Evolutionary conservation across 441 rosid genomes (phyloP), one percentile per base, ranked within the genome.

Genomic region (Gossypium davidsonii): DNA sequence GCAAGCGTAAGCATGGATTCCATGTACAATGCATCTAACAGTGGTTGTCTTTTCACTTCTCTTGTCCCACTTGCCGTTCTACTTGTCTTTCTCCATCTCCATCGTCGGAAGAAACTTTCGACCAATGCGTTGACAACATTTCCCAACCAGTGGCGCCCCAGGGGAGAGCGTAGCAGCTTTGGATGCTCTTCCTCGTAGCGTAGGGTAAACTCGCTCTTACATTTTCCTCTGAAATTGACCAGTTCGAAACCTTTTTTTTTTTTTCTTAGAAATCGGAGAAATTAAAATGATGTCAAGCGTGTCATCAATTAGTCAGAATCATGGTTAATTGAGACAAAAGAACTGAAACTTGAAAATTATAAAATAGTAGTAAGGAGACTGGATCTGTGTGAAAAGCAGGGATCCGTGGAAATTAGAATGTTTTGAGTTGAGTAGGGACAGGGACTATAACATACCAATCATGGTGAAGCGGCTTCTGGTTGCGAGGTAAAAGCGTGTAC

Each of bases 31-130:
- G 98, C 67, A 81, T 91, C n/a, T 86, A 85, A 52, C 78, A 75
- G 42, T 93, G 93, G 98, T 71, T 91, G 49, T 70, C 80, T 75
- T 78, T 84, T 0, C 91, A 74, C 78, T 72, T 80, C 34, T 88
- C 96, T 1, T 92, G 98, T 82, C 98, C 98, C 46, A 88, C 88
- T 46, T 92, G 94, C 70, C 88, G 97, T 28, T 72, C 84, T 73
- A 80, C 68, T 77, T 87, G 90, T 76, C 79, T 82, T 61, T 42
- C 85, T n/a, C 72, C 84, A 28, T 8, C 74, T 4, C 15, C 74
- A 14, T 62, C 82, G 23, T 28, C 28, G 0, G 71, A 65, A 53
- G 70, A 69, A 56, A 28, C 83, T 61, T 60, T 25, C 62, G 72
- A 20, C 28, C 60, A 20, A 56, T 20, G 60, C n/a, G 60, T 56